These are phyloP conservation scores for Zygoascus biomembranicola DNA, from an alignment of 805 yeast genomes.

Conservation along the genomic window DNA sequence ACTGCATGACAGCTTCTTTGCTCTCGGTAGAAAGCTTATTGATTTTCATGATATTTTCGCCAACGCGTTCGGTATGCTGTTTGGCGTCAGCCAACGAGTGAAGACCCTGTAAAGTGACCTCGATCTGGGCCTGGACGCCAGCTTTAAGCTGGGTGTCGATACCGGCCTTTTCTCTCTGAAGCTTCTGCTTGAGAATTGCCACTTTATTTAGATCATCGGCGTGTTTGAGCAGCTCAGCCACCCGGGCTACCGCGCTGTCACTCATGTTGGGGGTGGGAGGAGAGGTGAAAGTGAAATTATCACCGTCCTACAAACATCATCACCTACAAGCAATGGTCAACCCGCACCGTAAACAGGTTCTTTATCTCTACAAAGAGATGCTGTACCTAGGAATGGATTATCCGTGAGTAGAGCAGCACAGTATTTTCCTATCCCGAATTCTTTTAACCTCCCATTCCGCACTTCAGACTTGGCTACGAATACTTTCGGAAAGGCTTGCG, in stretches of 20 bases:
- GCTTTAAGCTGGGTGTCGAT: constrained; percentile 67
- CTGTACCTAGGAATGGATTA: constrained; percentile 32
- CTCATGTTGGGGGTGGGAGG: constrained; percentile 2
- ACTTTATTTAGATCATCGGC: constrained; percentile 29
- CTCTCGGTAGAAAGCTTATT: constrained; percentile 47
- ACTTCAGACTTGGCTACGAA: constrained; percentile 23
- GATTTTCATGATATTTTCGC: constrained; percentile 28
- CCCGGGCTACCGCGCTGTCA: constrained; percentile 14
- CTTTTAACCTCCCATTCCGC: background rate
- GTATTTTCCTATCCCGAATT: background rate
- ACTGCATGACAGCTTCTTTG: constrained; percentile 51
- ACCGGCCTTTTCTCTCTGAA: constrained; percentile 54
- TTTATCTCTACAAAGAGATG: constrained; percentile 31
- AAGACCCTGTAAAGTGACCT: constrained; percentile 39
- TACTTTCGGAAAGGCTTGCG: constrained; percentile 23
- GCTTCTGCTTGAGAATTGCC: constrained; percentile 25
- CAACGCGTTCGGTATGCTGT: constrained; percentile 31
- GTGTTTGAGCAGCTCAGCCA: constrained; percentile 20
- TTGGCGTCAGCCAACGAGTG: constrained; percentile 32
- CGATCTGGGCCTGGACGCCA: constrained; percentile 59
- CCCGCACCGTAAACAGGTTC: constrained; percentile 15
- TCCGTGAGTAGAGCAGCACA: constrained; percentile 22
- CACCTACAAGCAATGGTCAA: background rate
- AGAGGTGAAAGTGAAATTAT: background rate
- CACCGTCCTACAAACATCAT: background rate